Base-by-base conservation (phyloP, 208 protist species). In the Porcisia deanei region DNA sequence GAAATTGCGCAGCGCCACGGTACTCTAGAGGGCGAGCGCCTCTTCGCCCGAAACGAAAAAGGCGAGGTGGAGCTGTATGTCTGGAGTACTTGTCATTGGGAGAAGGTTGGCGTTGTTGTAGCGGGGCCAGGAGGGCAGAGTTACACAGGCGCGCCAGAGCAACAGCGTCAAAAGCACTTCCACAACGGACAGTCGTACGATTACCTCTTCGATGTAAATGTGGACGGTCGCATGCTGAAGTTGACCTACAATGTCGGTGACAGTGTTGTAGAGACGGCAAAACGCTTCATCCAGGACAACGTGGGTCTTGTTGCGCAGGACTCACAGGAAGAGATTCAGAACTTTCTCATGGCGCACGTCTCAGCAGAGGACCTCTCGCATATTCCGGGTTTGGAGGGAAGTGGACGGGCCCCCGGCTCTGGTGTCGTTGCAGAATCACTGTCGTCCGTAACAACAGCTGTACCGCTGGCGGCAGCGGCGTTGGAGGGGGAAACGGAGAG, bases 151-250 rank as follows among this genome's bases (percentile, higher is more conserved):
- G 73, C 74, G 8, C 58, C 79, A 12, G 37, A 22, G 2, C 85
- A 83, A 54, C 58, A 73, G 45, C 77, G 80, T 43, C 79, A 91
- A 37, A 98, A 97, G 79, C 74, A 91, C 69, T 71, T 91, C 39
- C 76, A 94, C 65, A 85, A 98, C 37, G 98, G 97, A 5, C 87
- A 89, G 53, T 76, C 94, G 34, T 99, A 98, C 78, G 98, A 99
- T 83, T 98, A 98, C 71, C 81, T 99, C 22, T 99, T 99, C 81
- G 90, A 97, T 54, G 91, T 99, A n/a, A 93, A 99, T 75, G 84
- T 98, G 14, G 75, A 92, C 60, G 89, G 88, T 3, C 66, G 45
- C 10, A 91, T 89, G 86, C 85, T 97, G 52, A 94, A 95, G 73
- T 85, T 99, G n/a, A 80, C 88, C 9, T 99, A 98, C 85, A 98